Conservation (phyloP, 306 rosid species). For the Castanea sativa region DNA sequence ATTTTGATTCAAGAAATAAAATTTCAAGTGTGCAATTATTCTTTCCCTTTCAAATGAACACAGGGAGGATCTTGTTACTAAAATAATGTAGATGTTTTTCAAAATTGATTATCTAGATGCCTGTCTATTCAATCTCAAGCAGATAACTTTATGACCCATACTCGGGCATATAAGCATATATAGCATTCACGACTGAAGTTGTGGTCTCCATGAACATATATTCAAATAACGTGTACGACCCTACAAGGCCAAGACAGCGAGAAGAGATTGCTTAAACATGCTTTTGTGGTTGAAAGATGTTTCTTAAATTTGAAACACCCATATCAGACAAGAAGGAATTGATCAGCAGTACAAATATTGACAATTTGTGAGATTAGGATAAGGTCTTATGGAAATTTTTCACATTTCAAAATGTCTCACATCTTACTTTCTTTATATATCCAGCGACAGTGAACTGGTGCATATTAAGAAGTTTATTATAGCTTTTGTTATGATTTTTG, state of each 20-base stretch:
- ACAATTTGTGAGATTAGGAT: constrained; percentile 25
- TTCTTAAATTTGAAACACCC: background rate
- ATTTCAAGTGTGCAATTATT: too few relatives aligned
- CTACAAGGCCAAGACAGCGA: background rate
- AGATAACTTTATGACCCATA: background rate
- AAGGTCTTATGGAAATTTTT: constrained; percentile 6
- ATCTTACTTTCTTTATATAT: constrained; percentile 11
- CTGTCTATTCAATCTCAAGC: too few relatives aligned
- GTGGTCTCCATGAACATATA: background rate
- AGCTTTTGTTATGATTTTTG: too few relatives aligned
- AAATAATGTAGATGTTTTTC: too few relatives aligned
- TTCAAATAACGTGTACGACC: background rate
- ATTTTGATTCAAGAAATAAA: too few relatives aligned
- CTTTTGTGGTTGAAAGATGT: background rate
- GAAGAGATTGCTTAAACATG: background rate
- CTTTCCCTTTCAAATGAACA: too few relatives aligned
- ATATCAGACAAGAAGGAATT: constrained; percentile 21
- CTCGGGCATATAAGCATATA: background rate
- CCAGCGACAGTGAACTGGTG: background rate
- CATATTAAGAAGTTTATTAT: background rate
- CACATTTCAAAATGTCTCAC: background rate
- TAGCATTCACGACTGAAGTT: background rate
- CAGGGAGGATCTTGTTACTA: too few relatives aligned
- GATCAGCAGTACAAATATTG: constrained; percentile 26
- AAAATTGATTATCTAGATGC: too few relatives aligned